Percentiles rank a stretch among this genome's conserved stretches.
Conservation (phyloP, 2,329 filamentous ascomycete species). For the Aspergillus fumigatus region DNA sequence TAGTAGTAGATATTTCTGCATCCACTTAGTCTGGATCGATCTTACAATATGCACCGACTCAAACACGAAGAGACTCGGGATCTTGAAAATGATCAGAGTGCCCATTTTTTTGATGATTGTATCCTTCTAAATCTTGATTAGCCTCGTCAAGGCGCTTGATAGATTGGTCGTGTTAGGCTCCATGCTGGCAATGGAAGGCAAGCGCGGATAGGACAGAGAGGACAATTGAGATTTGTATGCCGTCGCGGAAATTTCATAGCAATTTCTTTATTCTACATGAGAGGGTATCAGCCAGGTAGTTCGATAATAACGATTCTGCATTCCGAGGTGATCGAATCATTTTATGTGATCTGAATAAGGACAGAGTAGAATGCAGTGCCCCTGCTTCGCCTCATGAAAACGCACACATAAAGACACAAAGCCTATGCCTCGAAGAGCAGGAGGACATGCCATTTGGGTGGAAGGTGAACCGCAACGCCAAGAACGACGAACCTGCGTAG, state of each 20-base stretch:
- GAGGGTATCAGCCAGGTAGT: not conserved
- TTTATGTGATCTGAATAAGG: not conserved
- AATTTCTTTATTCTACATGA: not conserved
- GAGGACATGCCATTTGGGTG: not conserved
- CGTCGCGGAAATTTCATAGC: not conserved
- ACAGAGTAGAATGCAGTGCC: not conserved
- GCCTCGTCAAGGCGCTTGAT: not conserved
- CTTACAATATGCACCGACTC: no score
- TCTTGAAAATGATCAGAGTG: no score
- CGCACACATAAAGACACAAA: not conserved
- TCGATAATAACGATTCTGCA: not conserved
- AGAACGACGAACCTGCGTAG: conserved; percentile 24
- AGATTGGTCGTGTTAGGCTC: not conserved
- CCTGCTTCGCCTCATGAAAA: not conserved
- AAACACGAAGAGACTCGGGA: not conserved
- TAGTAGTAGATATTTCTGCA: not conserved
- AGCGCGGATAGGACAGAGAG: not conserved
- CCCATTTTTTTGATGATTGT: no score
- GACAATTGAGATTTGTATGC: not conserved
- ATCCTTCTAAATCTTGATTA: not conserved
- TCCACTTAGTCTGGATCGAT: not conserved
- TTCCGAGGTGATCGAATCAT: not conserved
- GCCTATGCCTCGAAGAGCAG: not conserved
- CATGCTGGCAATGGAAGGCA: not conserved
- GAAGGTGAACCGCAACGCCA: conserved; percentile 17